Evolutionary conservation across 2,329 filamentous ascomycete species (phyloP), one percentile per base, ranked within the genome.

Genomic region (Paecilomyces formosus): DNA sequence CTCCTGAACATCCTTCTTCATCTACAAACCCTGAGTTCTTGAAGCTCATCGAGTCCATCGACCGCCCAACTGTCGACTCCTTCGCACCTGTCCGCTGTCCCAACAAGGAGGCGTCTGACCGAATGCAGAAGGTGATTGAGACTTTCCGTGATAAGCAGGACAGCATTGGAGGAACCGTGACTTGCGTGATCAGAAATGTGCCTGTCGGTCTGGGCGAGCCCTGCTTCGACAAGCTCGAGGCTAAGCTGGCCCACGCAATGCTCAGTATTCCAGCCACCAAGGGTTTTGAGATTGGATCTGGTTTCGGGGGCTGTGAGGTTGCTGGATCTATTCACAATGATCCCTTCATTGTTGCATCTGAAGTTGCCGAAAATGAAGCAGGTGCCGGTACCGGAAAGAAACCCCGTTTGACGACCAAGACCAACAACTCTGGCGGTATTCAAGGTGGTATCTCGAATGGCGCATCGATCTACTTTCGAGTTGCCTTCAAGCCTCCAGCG

Each of bases 391-490:
- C 64, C 67, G 35, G 62, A 55, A 57, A 58, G 60, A 65, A 30
- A 59, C 85, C 88, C 18, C 82, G 81, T 62, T 82, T 97, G 56
- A 88, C 86, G 8, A 97, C 93, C 58, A 89, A 88, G 79, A 97
- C 93, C 26, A 97, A 97, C 80, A 92, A 96, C 80, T 93, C 88
- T 1, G 93, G 93, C 12, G 94, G 93, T 63, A 90, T 97, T 66
- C 93, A 97, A 78, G 94, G 93, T 51, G 93, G 93, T 56, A 97
- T 97, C 76, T 88, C 89, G 55, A 97, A 97, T 75, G 94, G 93
- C 59, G 90, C 90, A 39, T 88, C 87, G 60, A 91, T 97, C 78
- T 97, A 94, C 82, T 97, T 97, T 84, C 86, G 89, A 55, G 88
- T 96, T 4, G 92, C 85, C 15, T 97, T 97, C 85, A 97, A 97